Evolutionary conservation across 257 asterid genomes (phyloP), one percentile per base, ranked within the genome.

Genomic region (Osmanthus fragrans): DNA sequence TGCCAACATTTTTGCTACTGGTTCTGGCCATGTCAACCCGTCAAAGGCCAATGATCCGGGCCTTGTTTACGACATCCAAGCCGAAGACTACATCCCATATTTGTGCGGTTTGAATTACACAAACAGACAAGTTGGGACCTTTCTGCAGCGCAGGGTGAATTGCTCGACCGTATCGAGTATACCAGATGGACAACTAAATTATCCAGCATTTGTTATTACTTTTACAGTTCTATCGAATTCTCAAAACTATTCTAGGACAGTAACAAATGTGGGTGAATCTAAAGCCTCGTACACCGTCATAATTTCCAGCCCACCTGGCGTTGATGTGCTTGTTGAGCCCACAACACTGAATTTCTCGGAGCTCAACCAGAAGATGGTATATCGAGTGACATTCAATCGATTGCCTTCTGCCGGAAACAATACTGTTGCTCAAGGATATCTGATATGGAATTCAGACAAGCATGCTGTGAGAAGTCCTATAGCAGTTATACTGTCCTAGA

Each of bases 1-100:
- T 5, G 84, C 89, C 11, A 6, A 79, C 54, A 4, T 74, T 21
- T 86, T 40, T 19, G 77, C 87, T 10, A 71, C 63, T 0, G 89
- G 89, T 27, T 76, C 89, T 2, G 89, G 89, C 56, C 89, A 86
- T 3, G 84, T 86, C 16, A 83, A 83, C 30, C 85, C 87, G 5
- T 65, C 80, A 0, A 75, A 39, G 27, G 85, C 89, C 33, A 86
- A 51, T 63, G 77, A 86, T 56, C 89, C 87, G 0, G 89, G 89
- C 66, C 73, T 85, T 12, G 54, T 85, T 30, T 85, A 85, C 25
- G 86, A 82, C 40, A 72, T 70, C 0, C 33, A 70, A 10, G 78
- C 80, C 0, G 60, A 74, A 51, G 88, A 85, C 21, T 85, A 82
- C 25, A 3, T 74, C 5, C 77, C 84, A 0, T 85, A 85, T 60